A percentile compares a stretch with the other conserved stretches of the same genome.
These are phyloP conservation scores for Santalum album DNA, from an alignment of 164 flowering plant genomes.

Conservation along the genomic window DNA sequence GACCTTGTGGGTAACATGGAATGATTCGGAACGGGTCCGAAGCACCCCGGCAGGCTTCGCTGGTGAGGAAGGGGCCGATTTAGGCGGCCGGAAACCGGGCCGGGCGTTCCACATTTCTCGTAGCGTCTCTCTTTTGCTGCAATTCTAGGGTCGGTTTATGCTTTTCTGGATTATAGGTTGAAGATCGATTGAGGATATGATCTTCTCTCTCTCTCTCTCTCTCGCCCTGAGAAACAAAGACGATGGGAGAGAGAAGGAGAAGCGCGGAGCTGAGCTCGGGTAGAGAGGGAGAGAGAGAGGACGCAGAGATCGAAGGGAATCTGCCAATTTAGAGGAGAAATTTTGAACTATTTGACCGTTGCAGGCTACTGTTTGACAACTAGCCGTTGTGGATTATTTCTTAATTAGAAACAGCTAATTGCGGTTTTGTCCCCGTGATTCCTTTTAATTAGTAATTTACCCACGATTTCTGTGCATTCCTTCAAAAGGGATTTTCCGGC, in stretches of 20 bases:
- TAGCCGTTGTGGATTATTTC: no score
- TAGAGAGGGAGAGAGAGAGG: no score
- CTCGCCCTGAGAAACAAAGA: background rate
- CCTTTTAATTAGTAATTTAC: no score
- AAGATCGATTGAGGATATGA: no score
- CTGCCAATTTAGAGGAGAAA: constrained; percentile 3
- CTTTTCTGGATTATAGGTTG: no score
- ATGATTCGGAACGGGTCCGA: constrained; percentile 73
- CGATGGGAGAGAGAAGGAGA: background rate
- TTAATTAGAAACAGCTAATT: no score
- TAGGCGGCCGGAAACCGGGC: constrained; percentile 66
- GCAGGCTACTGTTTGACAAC: constrained; percentile 35
- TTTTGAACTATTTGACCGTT: constrained; percentile 63
- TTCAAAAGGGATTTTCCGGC: no score
- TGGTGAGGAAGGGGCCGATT: constrained; percentile 93
- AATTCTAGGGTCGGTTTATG: no score
- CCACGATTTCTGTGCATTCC: no score
- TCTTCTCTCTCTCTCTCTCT: no score
- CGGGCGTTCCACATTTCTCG: constrained; percentile 83
- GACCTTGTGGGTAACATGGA: constrained; percentile 76
- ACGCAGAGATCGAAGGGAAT: constrained; percentile 10
- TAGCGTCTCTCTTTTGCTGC: constrained; percentile 41
- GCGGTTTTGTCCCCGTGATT: no score
- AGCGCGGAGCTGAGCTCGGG: background rate
- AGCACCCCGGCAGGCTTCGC: constrained; percentile 61